Base-by-base conservation (phyloP, 768 basidiomycete species). In the Amanita brunnescens region DNA sequence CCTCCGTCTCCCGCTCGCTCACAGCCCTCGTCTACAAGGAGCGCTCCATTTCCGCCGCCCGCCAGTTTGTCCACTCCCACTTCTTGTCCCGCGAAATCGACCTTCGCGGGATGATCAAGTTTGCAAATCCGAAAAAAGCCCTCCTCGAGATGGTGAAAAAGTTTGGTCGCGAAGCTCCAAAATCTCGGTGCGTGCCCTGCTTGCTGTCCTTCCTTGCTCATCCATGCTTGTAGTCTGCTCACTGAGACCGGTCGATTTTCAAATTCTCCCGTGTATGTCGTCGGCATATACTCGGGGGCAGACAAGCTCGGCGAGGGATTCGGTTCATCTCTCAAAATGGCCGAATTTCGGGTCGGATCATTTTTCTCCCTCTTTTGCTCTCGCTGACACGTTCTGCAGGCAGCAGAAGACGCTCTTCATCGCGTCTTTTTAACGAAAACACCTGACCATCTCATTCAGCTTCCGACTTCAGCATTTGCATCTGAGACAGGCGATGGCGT, bases 221-320 rank as follows among this genome's bases (percentile, higher is more conserved):
- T 42, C 20, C n/a, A 29, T 29, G n/a, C 47, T 26, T 7, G 21
- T 53, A 93, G 92, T 64, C 67, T 99, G 49, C 70, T 99, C 53
- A 91, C 87, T 62, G 94, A 97, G 66, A 92, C 93, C 0, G 96
- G 96, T 62, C 85, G 93, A 41, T 83, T 82, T 57, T 87, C 91
- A 1, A 88, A 89, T 58, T 85, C 91, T 2, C 94, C 96, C 1
- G 77, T 94, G 34, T 99, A 87, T 65, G 87, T 96, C n/a, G 86
- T 95, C n/a, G 96, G 92, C 14, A 86, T 96, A 53, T 98, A 80
- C 64, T 89, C 83, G 20, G 91, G 83, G 35, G 73, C 68, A 52
- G 89, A 80, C 64, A 80, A 96, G 67, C 79, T 99, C 2, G 91
- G 94, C 5, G 94, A 99, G 67, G 93, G 94, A 12, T 91, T 94